Conservation (phyloP, 163 green algal species). For the Scenedesmus sp. region DNA sequence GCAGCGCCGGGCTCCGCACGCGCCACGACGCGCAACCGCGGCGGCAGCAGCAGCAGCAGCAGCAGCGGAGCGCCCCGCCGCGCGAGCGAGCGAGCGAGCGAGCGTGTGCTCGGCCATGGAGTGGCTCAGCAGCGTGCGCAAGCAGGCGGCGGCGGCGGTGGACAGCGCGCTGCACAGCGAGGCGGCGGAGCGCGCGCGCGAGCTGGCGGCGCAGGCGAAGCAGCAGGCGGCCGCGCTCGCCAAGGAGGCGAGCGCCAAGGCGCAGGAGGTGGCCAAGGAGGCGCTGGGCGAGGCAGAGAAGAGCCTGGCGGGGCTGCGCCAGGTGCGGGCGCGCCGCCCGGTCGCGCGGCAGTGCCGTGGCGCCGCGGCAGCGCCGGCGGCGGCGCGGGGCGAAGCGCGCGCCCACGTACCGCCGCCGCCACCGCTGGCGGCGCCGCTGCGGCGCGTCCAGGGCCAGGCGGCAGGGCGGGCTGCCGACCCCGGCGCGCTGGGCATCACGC, state of each 20-base stretch:
- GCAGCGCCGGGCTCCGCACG: too few relatives aligned
- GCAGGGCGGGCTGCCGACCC: slow-evolving; percentile 8
- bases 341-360: too few relatives aligned
- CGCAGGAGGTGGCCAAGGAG: slow-evolving; percentile 42
- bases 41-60: too few relatives aligned
- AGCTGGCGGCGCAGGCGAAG: slow-evolving; percentile 38
- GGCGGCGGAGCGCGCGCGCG: slow-evolving; percentile 13
- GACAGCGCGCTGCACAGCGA: slow-evolving; percentile 23
- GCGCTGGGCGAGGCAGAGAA: slow-evolving; percentile 28
- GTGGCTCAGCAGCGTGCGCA: slow-evolving; percentile 21
- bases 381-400: too few relatives aligned
- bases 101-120: too few relatives aligned
- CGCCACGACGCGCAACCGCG: too few relatives aligned
- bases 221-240: slow-evolving; percentile 28
- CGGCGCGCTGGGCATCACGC: slow-evolving; percentile 35
- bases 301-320: neutral
- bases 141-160: slow-evolving; percentile 15
- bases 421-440: neutral
- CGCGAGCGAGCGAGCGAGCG: too few relatives aligned
- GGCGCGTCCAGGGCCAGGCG: neutral
- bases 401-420: neutral
- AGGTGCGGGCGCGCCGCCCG: too few relatives aligned
- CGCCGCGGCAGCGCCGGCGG: too few relatives aligned
- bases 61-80: too few relatives aligned
- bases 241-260: slow-evolving; percentile 29